These are phyloP conservation scores for Themeda triandra DNA, from an alignment of 176 grass and related monocot genomes.

Conservation along the genomic window DNA sequence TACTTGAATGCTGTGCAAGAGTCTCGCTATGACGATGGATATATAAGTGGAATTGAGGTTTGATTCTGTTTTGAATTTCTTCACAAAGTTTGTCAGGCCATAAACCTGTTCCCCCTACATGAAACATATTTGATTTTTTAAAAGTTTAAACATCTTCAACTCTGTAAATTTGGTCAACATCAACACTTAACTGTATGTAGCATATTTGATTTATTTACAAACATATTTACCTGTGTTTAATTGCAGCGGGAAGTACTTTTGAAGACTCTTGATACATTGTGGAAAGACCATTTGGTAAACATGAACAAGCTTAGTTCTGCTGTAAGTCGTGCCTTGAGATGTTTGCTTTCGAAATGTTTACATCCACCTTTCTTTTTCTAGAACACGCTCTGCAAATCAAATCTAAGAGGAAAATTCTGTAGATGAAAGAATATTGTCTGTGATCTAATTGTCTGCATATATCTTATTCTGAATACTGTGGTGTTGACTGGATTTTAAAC, in stretches of 20 bases:
- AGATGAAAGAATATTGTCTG: not conserved
- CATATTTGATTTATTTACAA: not conserved
- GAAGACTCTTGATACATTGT: conserved; percentile 79
- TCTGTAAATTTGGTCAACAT: not conserved
- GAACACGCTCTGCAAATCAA: not conserved
- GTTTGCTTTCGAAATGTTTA: not conserved
- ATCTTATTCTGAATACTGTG: not conserved
- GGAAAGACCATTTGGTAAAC: conserved; percentile 97
- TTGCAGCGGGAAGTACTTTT: conserved; percentile 84
- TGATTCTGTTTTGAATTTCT: conserved; percentile 23
- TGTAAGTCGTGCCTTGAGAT: conserved; percentile 38
- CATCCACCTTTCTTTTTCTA: not conserved
- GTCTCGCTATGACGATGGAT: conserved; percentile 68
- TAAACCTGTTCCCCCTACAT: not conserved
- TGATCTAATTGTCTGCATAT: not conserved
- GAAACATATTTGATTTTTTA: not conserved
- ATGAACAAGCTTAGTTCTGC: conserved; percentile 99
- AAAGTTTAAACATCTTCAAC: not conserved
- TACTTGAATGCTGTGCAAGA: conserved; percentile 72
- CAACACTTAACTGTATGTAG: not conserved
- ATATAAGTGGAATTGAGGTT: conserved; percentile 85
- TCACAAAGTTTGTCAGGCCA: not conserved
- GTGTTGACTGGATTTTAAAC: not conserved
- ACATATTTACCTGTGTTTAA: conserved; percentile 26
- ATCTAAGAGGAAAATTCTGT: not conserved